A percentile compares a stretch with the other conserved stretches of the same genome.
These are phyloP conservation scores for Rhypophila decipiens DNA, from an alignment of 495 filamentous ascomycete species.

Conservation along the genomic window DNA sequence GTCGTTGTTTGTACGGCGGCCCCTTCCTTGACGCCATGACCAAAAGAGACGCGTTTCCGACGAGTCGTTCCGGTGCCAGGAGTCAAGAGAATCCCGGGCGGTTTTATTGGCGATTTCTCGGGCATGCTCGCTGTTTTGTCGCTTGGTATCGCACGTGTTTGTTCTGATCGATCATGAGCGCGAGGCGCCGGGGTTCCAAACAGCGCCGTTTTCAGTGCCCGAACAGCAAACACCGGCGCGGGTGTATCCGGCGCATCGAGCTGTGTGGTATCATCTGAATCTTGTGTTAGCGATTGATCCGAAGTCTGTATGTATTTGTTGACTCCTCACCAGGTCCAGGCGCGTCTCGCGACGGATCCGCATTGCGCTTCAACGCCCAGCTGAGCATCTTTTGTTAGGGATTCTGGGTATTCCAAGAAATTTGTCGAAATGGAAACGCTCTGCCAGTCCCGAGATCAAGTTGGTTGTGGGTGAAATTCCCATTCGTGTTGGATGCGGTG, in stretches of 20 bases:
- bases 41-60: conserved; percentile 88
- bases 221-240: conserved; percentile 86
- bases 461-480: too few relatives aligned
- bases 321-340: conserved; percentile 15
- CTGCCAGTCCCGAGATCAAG: too few relatives aligned
- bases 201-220: conserved; percentile 83
- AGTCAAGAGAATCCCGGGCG: conserved; percentile 69
- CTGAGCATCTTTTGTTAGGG: conserved; percentile 53
- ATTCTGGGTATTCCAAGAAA: too few relatives aligned
- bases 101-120: conserved; percentile 37
- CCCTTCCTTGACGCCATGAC: conserved; percentile 48
- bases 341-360: conserved; percentile 26
- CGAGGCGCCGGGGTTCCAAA: conserved; percentile 71
- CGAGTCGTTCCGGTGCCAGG: conserved; percentile 73
- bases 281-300: conserved; percentile 1
- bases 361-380: conserved; percentile 45
- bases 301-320: neutral
- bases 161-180: conserved; percentile 14
- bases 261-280: conserved; percentile 39
- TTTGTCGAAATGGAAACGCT: too few relatives aligned
- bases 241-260: conserved; percentile 81
- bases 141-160: conserved; percentile 3
- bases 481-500: too few relatives aligned
- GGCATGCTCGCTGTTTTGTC: conserved; percentile 18
- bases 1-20: too few relatives aligned